phyloP scores from a whole-genome alignment of 495 filamentous ascomycete species.

The Penicillium samsonianum region DNA sequence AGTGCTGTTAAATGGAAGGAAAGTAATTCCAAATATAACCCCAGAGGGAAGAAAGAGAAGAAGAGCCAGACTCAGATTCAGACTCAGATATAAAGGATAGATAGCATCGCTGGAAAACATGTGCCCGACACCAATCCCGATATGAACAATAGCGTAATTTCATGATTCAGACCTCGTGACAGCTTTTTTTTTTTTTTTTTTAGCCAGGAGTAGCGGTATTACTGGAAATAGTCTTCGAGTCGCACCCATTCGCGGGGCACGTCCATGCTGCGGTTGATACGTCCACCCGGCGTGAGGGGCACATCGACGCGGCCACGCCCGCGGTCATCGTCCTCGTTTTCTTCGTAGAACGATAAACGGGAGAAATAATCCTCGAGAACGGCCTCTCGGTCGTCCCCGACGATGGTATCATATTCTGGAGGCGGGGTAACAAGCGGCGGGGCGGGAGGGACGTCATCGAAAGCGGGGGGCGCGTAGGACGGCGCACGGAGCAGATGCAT shows the following conservation, averaged over 20 bases:
- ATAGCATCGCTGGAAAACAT: conserved; percentile 15
- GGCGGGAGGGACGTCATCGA: conserved; percentile 85
- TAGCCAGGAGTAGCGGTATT: conserved; percentile 1
- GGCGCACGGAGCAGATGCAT: conserved; percentile 90
- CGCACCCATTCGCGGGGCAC: conserved; percentile 56
- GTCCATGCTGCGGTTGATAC: conserved; percentile 71
- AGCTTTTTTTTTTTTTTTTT: conserved; percentile 1
- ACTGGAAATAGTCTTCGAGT: conserved; percentile 43
- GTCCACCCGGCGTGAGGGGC: conserved; percentile 68
- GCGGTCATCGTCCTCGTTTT: conserved; percentile 56
- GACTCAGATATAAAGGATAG: conserved; percentile 3
- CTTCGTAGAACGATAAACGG: conserved; percentile 61
- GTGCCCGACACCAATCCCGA: conserved; percentile 14
- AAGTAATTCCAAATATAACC: not conserved
- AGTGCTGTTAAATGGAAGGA: not conserved
- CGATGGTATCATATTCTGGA: conserved; percentile 81
- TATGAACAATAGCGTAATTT: conserved; percentile 33
- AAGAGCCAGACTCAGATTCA: conserved; percentile 1
- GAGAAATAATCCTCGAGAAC: conserved; percentile 87
- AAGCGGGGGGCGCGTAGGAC: conserved; percentile 87
- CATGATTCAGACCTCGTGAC: conserved; percentile 30
- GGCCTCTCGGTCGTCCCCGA: conserved; percentile 76
- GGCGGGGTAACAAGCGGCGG: conserved; percentile 83
- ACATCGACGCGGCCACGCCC: conserved; percentile 58
- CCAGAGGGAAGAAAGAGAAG: not conserved